phyloP scores from a whole-genome alignment of 345 rosid genomes.

The Syzygium oleosum region DNA sequence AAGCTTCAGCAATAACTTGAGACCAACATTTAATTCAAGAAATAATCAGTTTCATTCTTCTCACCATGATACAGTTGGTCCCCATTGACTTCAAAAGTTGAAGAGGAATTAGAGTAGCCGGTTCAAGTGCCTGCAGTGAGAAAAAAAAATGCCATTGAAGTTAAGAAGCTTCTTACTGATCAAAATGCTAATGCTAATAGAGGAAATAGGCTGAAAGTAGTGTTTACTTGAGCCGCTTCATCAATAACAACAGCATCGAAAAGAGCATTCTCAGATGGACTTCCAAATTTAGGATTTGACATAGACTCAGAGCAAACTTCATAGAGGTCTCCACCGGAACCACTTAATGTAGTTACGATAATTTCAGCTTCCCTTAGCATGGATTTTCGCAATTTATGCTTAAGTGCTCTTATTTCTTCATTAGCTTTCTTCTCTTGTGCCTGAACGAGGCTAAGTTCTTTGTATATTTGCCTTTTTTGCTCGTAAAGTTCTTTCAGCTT shows the following conservation, averaged over 20 bases:
- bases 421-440: slow-evolving; percentile 65
- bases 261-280: slow-evolving; percentile 65
- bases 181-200: slow-evolving; percentile 3
- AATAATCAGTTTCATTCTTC: slow-evolving; percentile 2
- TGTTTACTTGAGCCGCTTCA: slow-evolving; percentile 91
- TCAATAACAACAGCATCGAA: slow-evolving; percentile 94
- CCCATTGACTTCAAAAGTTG: slow-evolving; percentile 84
- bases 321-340: slow-evolving; percentile 98
- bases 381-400: slow-evolving; percentile 66
- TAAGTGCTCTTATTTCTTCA: slow-evolving; percentile 60
- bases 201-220: slow-evolving; percentile 7
- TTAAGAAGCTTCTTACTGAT: not conserved
- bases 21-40: not conserved
- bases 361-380: slow-evolving; percentile 93
- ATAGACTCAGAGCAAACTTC: slow-evolving; percentile 84
- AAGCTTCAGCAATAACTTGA: not conserved
- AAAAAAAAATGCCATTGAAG: slow-evolving; percentile 9
- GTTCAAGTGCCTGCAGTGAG: slow-evolving; percentile 79
- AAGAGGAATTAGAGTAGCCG: slow-evolving; percentile 96
- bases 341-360: slow-evolving; percentile 86
- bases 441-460: slow-evolving; percentile 77
- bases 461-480: slow-evolving; percentile 73
- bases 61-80: slow-evolving; percentile 86
- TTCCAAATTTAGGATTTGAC: slow-evolving; percentile 57
- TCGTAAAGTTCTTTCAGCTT: slow-evolving; percentile 71